Conservation (phyloP, 768 basidiomycete genomes). For the Suillus discolor region DNA sequence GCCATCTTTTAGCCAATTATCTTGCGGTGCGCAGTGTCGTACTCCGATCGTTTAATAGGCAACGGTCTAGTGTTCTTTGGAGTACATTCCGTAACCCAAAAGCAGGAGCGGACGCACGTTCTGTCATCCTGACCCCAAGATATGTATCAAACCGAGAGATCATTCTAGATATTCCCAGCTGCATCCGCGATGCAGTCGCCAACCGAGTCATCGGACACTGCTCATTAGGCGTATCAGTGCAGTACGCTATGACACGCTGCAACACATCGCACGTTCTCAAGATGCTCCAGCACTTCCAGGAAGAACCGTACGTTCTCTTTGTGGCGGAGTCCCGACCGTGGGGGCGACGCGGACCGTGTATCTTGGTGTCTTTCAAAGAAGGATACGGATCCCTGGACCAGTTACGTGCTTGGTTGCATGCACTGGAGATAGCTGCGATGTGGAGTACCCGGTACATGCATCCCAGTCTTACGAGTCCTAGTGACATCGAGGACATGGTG, state of each 20-base stretch:
- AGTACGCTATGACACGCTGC: slow-evolving; percentile 18
- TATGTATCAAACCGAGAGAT: slow-evolving; percentile 45
- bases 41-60: slow-evolving; percentile 60
- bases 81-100: slow-evolving; percentile 17
- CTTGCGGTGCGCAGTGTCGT: slow-evolving; percentile 59
- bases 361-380: slow-evolving; percentile 54
- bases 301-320: slow-evolving; percentile 58
- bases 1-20: slow-evolving; percentile 63
- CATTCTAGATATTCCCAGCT: slow-evolving; percentile 44
- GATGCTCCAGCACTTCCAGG: slow-evolving; percentile 42
- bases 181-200: slow-evolving; percentile 40
- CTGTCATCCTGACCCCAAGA: slow-evolving; percentile 34
- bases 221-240: slow-evolving; percentile 51
- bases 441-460: not conserved
- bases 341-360: not conserved
- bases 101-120: slow-evolving; percentile 17
- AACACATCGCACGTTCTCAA: slow-evolving; percentile 19
- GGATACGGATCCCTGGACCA: slow-evolving; percentile 50
- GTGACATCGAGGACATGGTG: slow-evolving; percentile 13
- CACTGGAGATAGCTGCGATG: slow-evolving; percentile 20
- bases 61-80: slow-evolving; percentile 60
- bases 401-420: slow-evolving; percentile 55
- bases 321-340: slow-evolving; percentile 26
- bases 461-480: slow-evolving; percentile 6
- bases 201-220: slow-evolving; percentile 45